These are phyloP conservation scores for Dactylellina leptospora DNA, from an alignment of 2,329 filamentous ascomycete species.

Conservation along the genomic window DNA sequence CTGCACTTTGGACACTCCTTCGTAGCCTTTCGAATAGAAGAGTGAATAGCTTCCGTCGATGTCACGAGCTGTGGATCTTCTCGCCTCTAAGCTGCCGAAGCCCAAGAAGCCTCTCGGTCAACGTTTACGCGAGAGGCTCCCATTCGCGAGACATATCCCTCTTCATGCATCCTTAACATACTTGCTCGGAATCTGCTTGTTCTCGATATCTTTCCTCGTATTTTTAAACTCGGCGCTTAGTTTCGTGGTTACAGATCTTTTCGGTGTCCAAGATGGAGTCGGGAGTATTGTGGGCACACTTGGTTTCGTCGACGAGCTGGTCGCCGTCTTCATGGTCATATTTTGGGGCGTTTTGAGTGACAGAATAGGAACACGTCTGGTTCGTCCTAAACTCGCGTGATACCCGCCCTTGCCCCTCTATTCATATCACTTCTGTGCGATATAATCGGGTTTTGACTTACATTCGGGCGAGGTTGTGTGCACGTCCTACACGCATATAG, in stretches of 20 bases:
- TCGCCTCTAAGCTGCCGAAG: constrained; percentile 48
- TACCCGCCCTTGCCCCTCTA: neutral
- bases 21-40: too few relatives aligned
- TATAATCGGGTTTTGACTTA: constrained; percentile 4
- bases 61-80: constrained; percentile 48
- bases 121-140: constrained; percentile 43
- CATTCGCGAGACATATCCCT: constrained; percentile 41
- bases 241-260: constrained; percentile 83
- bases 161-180: constrained; percentile 66
- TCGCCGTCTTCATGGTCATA: constrained; percentile 81
- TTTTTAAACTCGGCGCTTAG: constrained; percentile 86
- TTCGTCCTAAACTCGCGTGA: constrained; percentile 7
- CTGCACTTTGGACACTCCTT: too few relatives aligned
- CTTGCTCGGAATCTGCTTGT: constrained; percentile 81
- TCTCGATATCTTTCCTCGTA: constrained; percentile 88
- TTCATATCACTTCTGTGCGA: neutral
- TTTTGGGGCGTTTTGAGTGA: constrained; percentile 81
- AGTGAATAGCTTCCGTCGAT: constrained; percentile 19
- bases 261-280: constrained; percentile 76
- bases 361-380: constrained; percentile 73
- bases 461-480: constrained; percentile 8
- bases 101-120: constrained; percentile 33
- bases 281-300: constrained; percentile 84
- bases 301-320: constrained; percentile 83
- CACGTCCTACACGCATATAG: constrained; percentile 53